Percentiles rank a stretch among this genome's conserved stretches.
These are phyloP conservation scores for Pseudotulostoma volvatum DNA, from an alignment of 495 filamentous ascomycete species.

Conservation along the genomic window DNA sequence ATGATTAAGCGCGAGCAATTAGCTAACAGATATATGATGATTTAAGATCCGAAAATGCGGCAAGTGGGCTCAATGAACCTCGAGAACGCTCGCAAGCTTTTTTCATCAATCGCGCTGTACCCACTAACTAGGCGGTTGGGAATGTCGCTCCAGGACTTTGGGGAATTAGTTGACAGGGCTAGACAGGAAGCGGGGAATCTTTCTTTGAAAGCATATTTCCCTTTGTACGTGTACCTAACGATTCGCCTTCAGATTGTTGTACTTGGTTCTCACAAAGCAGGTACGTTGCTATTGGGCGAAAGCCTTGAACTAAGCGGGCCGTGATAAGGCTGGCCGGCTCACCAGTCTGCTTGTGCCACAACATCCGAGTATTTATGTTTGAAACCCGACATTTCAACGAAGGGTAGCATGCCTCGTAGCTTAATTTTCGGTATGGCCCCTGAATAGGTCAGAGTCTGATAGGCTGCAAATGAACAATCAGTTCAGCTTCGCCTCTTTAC, in stretches of 20 bases:
- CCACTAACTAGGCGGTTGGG: constrained; percentile 38
- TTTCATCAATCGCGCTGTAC: constrained; percentile 46
- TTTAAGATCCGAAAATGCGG: constrained; percentile 40
- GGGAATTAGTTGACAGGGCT: constrained; percentile 48
- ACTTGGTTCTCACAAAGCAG: constrained; percentile 17
- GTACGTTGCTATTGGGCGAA: constrained; percentile 43
- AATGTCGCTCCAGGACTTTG: constrained; percentile 48
- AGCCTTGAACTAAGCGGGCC: constrained; percentile 20
- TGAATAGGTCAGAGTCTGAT: too few species aligned
- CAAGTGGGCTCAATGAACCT: constrained; percentile 45
- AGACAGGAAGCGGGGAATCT: constrained; percentile 48
- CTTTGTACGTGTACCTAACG: constrained; percentile 45
- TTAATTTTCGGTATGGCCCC: too few species aligned
- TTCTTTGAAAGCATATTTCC: constrained; percentile 59
- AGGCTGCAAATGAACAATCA: too few species aligned
- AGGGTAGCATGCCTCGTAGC: too few species aligned
- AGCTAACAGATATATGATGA: background rate
- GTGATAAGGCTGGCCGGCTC: too few species aligned
- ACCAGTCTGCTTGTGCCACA: too few species aligned
- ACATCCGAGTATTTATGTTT: too few species aligned
- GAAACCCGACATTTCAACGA: too few species aligned
- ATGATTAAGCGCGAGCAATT: background rate
- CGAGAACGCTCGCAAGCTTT: constrained; percentile 42
- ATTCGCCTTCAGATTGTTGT: background rate
- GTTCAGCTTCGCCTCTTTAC: too few species aligned